phyloP scores from a whole-genome alignment of 2,329 filamentous ascomycete genomes.

The Aspergillus aculeatinus region DNA sequence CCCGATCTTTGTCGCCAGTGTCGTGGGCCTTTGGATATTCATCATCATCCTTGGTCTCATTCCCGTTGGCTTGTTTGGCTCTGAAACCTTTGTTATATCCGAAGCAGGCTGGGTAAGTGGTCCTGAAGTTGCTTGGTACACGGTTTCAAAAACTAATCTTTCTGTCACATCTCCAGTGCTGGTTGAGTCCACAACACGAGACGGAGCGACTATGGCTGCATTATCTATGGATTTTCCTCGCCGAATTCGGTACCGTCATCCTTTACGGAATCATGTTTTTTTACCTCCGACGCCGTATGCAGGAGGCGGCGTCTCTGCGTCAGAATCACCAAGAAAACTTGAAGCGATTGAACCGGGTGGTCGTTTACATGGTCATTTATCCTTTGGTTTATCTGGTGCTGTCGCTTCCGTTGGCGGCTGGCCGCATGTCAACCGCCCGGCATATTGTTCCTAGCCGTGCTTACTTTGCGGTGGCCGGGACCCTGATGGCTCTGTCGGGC shows the following conservation, averaged over 20 bases:
- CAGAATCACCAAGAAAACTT: slow-evolving; percentile 35
- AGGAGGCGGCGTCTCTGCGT: slow-evolving; percentile 32
- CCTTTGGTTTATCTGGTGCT: slow-evolving; percentile 56
- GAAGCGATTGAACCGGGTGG: slow-evolving; percentile 39
- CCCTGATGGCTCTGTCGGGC: slow-evolving; percentile 57
- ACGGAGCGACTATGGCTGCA: slow-evolving; percentile 51
- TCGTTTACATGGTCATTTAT: slow-evolving; percentile 48
- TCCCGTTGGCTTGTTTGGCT: slow-evolving; percentile 44
- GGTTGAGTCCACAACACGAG: slow-evolving; percentile 48
- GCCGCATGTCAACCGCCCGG: slow-evolving; percentile 41
- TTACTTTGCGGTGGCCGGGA: slow-evolving; percentile 52
- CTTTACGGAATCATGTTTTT: slow-evolving; percentile 52
- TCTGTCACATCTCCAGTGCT: slow-evolving; percentile 42
- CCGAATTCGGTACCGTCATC: slow-evolving; percentile 52
- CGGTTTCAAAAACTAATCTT: slow-evolving; percentile 2
- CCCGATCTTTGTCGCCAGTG: slow-evolving; percentile 43
- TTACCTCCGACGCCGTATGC: slow-evolving; percentile 47
- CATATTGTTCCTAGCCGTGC: slow-evolving; percentile 36
- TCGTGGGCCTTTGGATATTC: slow-evolving; percentile 48
- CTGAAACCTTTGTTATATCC: slow-evolving; percentile 47
- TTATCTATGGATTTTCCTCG: slow-evolving; percentile 56
- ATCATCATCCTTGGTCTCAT: slow-evolving; percentile 49
- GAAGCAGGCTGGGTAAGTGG: slow-evolving; percentile 51
- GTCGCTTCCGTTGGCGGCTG: slow-evolving; percentile 61
- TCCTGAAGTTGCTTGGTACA: background rate